Conservation (phyloP, 1,284 basidiomycete species). For the Heterobasidion parviporum region DNA sequence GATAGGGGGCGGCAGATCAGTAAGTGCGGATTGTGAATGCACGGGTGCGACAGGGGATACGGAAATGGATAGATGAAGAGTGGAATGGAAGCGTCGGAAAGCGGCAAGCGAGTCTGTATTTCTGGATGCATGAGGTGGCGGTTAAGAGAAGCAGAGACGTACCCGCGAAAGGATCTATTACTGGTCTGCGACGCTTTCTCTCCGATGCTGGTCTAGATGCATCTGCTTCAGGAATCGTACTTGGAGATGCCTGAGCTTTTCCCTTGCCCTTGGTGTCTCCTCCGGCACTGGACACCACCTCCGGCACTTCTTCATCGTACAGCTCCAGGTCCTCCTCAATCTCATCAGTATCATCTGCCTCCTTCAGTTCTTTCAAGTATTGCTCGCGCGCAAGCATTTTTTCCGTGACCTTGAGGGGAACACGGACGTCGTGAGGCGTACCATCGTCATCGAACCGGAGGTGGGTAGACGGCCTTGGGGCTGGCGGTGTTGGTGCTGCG, state of each 20-base stretch:
- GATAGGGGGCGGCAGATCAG: neutral
- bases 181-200: conserved; percentile 42
- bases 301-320: conserved; percentile 28
- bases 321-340: conserved; percentile 23
- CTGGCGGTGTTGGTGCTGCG: conserved; percentile 2
- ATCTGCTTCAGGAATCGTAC: conserved; percentile 11
- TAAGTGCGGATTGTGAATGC: neutral
- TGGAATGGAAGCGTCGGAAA: neutral
- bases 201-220: conserved; percentile 8
- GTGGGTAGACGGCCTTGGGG: conserved; percentile 16
- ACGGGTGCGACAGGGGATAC: neutral
- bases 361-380: conserved; percentile 48
- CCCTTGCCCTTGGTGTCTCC: conserved; percentile 13
- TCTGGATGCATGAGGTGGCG: conserved; percentile 13
- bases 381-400: conserved; percentile 63
- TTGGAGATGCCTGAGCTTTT: conserved; percentile 35
- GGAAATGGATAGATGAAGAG: neutral
- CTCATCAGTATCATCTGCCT: conserved; percentile 30
- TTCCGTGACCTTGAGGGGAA: conserved; percentile 51
- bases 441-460: conserved; percentile 16
- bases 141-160: conserved; percentile 10
- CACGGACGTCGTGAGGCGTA: conserved; percentile 12
- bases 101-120: neutral
- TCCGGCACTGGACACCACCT: conserved; percentile 32
- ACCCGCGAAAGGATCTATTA: conserved; percentile 62